Evolutionary conservation across 2,329 filamentous ascomycete genomes (phyloP).

Genomic region (Talaromyces verruculosus): DNA sequence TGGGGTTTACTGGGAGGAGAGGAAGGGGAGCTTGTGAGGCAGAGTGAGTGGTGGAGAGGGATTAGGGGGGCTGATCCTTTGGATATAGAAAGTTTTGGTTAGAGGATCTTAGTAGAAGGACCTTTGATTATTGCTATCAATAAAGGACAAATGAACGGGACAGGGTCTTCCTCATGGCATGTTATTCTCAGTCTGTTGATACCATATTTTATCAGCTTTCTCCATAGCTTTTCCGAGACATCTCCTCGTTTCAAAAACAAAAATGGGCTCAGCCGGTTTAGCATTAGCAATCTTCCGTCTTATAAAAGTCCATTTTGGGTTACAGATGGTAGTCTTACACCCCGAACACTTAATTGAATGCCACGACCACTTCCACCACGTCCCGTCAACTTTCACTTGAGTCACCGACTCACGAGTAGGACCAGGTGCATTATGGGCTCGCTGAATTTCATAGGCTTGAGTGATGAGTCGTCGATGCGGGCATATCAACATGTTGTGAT

Average conservation of each 20-base stretch:
- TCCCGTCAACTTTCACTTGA: neutral
- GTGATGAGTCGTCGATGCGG: neutral
- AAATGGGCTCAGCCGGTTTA: neutral
- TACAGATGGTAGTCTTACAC: neutral
- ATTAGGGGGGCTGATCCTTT: neutral
- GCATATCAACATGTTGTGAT: neutral
- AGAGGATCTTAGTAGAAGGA: neutral
- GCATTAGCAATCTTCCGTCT: neutral
- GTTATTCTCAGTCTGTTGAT: neutral
- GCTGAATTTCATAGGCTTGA: neutral
- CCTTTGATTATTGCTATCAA: neutral
- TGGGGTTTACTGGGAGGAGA: neutral
- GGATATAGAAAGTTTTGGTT: neutral
- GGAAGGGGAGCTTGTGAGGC: neutral
- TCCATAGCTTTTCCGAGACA: neutral
- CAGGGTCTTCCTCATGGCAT: neutral
- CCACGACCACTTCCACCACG: neutral
- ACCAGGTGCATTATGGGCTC: neutral
- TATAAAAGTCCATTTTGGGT: neutral
- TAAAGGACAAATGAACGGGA: neutral
- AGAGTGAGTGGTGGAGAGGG: neutral
- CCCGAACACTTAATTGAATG: neutral
- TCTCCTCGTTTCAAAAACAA: neutral
- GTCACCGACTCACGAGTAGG: neutral
- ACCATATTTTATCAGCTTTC: neutral